Evolutionary conservation across 257 asterid species (phyloP).

Genomic region (Nicotiana tabacum): DNA sequence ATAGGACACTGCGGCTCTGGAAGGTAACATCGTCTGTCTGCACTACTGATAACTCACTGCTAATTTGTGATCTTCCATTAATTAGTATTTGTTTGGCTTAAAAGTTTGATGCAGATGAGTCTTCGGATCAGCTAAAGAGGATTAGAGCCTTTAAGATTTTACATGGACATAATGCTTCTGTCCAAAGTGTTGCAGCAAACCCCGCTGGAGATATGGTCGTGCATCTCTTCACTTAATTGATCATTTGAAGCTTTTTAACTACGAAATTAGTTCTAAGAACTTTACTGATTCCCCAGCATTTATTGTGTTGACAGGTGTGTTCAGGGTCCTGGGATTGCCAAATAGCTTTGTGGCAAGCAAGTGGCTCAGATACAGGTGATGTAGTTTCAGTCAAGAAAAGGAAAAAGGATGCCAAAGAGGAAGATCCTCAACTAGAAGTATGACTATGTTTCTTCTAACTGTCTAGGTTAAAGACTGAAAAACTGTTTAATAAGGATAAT

Average conservation of each 20-base stretch:
- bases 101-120: conserved; percentile 60
- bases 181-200: conserved; percentile 69
- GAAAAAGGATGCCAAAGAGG: conserved; percentile 44
- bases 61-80: conserved; percentile 11
- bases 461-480: background rate
- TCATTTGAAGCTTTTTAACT: background rate
- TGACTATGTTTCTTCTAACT: background rate
- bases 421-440: conserved; percentile 74
- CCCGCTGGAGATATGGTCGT: conserved; percentile 76
- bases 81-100: conserved; percentile 21
- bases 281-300: background rate
- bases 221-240: background rate
- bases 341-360: conserved; percentile 67
- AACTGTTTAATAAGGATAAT: background rate
- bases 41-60: conserved; percentile 11
- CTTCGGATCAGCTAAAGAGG: conserved; percentile 45
- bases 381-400: conserved; percentile 72
- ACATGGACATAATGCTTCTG: conserved; percentile 78
- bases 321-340: conserved; percentile 97
- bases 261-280: background rate
- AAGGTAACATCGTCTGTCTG: conserved; percentile 51
- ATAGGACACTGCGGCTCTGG: conserved; percentile 81
- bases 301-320: conserved; percentile 51
- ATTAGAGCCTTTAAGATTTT: conserved; percentile 55
- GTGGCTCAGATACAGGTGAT: conserved; percentile 41